Percentiles rank a stretch among this genome's conserved stretches.
Evolutionary conservation across 306 rosid species (phyloP).

Genomic region (Vachellia pachyceras): DNA sequence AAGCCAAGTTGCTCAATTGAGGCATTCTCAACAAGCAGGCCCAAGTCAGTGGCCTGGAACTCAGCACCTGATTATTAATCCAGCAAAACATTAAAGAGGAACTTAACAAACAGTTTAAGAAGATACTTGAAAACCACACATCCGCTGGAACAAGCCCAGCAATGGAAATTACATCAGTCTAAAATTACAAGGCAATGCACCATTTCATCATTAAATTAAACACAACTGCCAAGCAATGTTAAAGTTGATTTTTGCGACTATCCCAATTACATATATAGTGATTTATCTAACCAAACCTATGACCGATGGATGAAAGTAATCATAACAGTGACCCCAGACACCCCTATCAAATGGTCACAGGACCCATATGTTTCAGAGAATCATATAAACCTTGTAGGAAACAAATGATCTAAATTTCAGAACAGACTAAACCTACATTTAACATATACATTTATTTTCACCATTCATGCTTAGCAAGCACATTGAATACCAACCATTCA

Average conservation of each 20-base stretch:
- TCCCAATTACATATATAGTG: background rate
- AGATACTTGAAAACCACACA: background rate
- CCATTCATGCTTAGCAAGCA: background rate
- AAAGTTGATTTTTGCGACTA: background rate
- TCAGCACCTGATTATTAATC: slow-evolving; percentile 72
- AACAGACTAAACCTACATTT: background rate
- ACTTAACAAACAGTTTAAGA: background rate
- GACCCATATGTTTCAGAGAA: background rate
- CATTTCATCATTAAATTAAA: background rate
- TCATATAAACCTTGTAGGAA: background rate
- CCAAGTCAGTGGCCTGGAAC: slow-evolving; percentile 86
- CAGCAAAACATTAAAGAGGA: background rate
- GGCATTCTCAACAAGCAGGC: slow-evolving; percentile 79
- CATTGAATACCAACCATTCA: slow-evolving; percentile 15
- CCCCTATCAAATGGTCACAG: background rate
- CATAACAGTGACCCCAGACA: background rate
- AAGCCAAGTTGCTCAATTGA: slow-evolving; percentile 92
- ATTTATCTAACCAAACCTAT: background rate
- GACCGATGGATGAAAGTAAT: background rate
- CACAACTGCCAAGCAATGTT: background rate
- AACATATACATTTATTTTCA: background rate
- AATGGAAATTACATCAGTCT: background rate
- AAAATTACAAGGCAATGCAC: background rate
- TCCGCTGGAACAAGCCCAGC: background rate
- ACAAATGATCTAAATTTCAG: background rate